Base-by-base conservation (phyloP, 1,284 basidiomycete species). In the Ganoderma sinense region DNA sequence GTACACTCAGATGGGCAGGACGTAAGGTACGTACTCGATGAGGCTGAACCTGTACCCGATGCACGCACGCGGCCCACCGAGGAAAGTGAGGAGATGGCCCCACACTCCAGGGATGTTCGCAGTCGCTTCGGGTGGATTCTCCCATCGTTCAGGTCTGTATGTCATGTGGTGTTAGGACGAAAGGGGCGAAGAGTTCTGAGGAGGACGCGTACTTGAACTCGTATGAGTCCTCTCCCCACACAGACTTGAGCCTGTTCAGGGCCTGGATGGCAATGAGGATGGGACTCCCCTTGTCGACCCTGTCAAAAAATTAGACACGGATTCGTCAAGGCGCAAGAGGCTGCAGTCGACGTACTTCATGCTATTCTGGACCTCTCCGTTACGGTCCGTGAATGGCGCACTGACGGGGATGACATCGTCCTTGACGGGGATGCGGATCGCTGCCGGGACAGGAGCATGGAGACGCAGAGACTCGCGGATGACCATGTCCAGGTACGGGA, bases 41-140 rank as follows among this genome's bases (percentile, higher is more conserved):
- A 94, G 73, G 1, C 91, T 85, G 75, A 94, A 93, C 4, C 89
- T 86, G 77, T 90, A 93, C 0, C 92, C 92, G 56, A 91, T 91
- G 74, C 89, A 91, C 0, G 88, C 84, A 33, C 85, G 84, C 7
- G 88, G 84, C 0, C 90, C 90, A 23, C 87, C 87, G 2, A 89
- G 74, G 82, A 93, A 93, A 0, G 87, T 86, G 56, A 92, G 78
- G 75, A 88, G 67, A 71, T 91, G 85, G 16, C 85, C 82, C 85
- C 84, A 90, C 0, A 91, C 80, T 0, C 90, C 87, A 0, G 91
- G 90, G n/a, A 91, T 82, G 0, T 75, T 77, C 11, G 78, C 77
- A 0, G 82, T 83, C 0, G 78, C 80, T 36, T 85, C 84, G 0
- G 88, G 88, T 3, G 82, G 65, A 4, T 83, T 77, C 62, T 85